Percentiles rank a stretch among this genome's conserved stretches.
phyloP scores from a whole-genome alignment of 306 rosid species.

The Corylus americana region DNA sequence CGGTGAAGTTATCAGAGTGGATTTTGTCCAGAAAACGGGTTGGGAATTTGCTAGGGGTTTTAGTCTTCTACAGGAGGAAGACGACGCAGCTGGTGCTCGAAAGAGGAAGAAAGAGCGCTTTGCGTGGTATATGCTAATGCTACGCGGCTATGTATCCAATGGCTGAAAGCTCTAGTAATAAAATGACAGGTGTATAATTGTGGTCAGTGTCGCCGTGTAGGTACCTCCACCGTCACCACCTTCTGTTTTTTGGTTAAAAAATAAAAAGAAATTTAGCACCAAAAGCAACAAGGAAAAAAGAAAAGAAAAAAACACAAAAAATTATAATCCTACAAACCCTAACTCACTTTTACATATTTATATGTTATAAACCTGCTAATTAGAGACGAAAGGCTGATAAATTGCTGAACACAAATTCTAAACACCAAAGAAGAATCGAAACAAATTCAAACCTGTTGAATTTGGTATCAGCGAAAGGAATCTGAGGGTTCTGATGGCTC shows the following conservation, averaged over 20 bases:
- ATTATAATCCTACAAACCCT: background rate
- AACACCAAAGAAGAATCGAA: background rate
- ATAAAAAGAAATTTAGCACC: no score
- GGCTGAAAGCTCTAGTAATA: background rate
- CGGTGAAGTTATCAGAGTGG: slow-evolving; percentile 1
- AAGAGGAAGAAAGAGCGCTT: background rate
- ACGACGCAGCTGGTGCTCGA: background rate
- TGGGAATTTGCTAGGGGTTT: background rate
- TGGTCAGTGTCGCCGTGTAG: background rate
- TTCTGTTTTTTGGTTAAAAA: no score
- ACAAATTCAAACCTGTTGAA: background rate
- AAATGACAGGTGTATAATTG: background rate
- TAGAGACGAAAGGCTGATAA: background rate
- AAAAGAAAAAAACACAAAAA: background rate
- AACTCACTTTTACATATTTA: background rate
- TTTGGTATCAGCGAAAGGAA: background rate
- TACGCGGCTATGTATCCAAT: background rate
- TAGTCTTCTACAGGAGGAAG: background rate
- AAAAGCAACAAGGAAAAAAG: no score
- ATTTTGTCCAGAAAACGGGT: background rate
- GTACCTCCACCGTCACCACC: background rate
- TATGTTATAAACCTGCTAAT: background rate
- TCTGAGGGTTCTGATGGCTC: background rate
- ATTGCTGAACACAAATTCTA: background rate
- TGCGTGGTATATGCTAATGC: background rate